Percentiles rank a stretch among this genome's conserved stretches.
Evolutionary conservation across 768 basidiomycete genomes (phyloP).

Genomic region (Leccinum uliginosum): DNA sequence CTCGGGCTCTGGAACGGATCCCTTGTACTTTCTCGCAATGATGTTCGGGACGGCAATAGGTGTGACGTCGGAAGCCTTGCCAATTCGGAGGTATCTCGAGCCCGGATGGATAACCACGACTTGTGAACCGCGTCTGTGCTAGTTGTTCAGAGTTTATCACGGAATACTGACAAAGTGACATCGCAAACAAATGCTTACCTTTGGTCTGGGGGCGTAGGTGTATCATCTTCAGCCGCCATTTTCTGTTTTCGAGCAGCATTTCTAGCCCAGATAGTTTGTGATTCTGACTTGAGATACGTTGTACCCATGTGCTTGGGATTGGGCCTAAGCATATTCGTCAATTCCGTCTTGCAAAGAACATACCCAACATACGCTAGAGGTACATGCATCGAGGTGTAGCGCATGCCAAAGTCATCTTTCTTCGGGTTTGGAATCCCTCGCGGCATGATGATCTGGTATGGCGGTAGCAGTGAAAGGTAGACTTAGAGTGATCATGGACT

Average conservation of each 20-base stretch:
- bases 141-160: conserved; percentile 27
- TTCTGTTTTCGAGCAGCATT: conserved; percentile 57
- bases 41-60: conserved; percentile 67
- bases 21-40: conserved; percentile 61
- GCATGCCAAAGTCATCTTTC: conserved; percentile 77
- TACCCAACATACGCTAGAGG: conserved; percentile 57
- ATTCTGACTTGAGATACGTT: conserved; percentile 73
- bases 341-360: conserved; percentile 3
- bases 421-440: conserved; percentile 78
- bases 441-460: conserved; percentile 49
- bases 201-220: conserved; percentile 36
- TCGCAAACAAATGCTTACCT: conserved; percentile 34
- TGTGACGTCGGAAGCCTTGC: conserved; percentile 71
- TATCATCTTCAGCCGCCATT: conserved; percentile 36
- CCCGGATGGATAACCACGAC: conserved; percentile 79
- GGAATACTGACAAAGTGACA: conserved; percentile 5
- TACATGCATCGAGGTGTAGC: conserved; percentile 77
- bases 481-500: neutral
- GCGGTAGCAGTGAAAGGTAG: neutral
- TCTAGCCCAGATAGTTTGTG: conserved; percentile 69
- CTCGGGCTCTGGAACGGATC: conserved; percentile 38
- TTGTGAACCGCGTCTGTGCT: conserved; percentile 66
- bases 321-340: conserved; percentile 39
- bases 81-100: conserved; percentile 68
- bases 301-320: conserved; percentile 80